Base-by-base conservation (phyloP, 805 yeast genomes). In the Kodamaea hsintzibuensis region DNA sequence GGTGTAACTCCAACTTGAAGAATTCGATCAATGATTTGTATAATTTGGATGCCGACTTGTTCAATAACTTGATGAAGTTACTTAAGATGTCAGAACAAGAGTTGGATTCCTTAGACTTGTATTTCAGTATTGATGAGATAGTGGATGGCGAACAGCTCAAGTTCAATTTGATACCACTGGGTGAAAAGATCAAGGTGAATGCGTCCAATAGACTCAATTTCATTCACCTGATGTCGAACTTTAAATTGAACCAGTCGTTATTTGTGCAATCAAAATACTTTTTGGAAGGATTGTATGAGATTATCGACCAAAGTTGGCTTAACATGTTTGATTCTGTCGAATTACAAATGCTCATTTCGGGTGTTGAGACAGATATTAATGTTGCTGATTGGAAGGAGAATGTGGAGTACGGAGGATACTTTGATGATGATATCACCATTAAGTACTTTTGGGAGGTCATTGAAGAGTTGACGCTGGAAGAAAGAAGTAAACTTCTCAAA, bases 241-340 rank as follows among this genome's bases (percentile, higher is more conserved):
- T 84, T 73, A 89, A 89, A 64, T 73, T 95, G 54, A 90, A 91
- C 68, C 79, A 75, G 42, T 76, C 82, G 13, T 72, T 87, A 18
- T 69, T 77, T n/a, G 64, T 79, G 2, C 93, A 86, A 61, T 80
- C 89, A 0, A 73, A 74, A 33, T 75, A 79, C 42, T 88, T 90
- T 64, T 70, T 92, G 37, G 79, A 76, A 12, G 99, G 99, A 0
- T 66, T 95, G 47, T 81, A 79, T 59, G 81, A 80, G 53, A 74
- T 93, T 16, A 84, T 95, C 25, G 77, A 85, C 9, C 83, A 86
- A 1, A 78, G 78, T 39, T 91, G 97, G 97, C 73, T 93, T 46
- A 80, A 81, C 19, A 83, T 93, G 86, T 95, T 93, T 72, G 90
- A 89, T 62, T 86, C 96, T 0, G 73, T 73, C 38, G 98, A 95